Evolutionary conservation across 2,329 filamentous ascomycete species (phyloP).

Genomic region (Bisporella sp.): DNA sequence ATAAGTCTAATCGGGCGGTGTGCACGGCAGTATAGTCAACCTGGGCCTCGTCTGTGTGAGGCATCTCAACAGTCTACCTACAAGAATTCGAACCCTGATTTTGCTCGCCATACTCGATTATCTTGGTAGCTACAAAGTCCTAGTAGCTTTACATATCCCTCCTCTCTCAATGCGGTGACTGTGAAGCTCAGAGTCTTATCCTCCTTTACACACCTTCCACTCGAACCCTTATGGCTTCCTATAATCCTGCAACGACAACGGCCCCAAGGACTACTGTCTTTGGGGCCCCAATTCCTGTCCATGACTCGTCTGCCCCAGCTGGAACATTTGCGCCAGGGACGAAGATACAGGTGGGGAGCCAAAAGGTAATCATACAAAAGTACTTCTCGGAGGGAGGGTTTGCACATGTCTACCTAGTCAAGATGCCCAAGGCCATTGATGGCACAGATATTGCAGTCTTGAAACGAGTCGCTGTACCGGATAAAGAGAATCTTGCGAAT

Average conservation of each 20-base stretch:
- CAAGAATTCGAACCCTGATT: too few relatives aligned
- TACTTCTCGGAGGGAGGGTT: slow-evolving; percentile 98
- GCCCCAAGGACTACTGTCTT: slow-evolving; percentile 38
- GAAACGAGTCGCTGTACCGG: slow-evolving; percentile 87
- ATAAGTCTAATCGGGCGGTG: too few relatives aligned
- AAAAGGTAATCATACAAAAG: slow-evolving; percentile 90
- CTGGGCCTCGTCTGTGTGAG: too few relatives aligned
- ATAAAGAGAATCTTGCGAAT: slow-evolving; percentile 87
- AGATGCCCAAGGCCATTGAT: slow-evolving; percentile 54
- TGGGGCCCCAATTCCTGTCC: slow-evolving; percentile 34
- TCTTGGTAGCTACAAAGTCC: too few relatives aligned
- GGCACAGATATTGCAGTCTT: slow-evolving; percentile 30
- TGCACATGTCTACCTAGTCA: slow-evolving; percentile 95
- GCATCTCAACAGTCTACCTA: too few relatives aligned
- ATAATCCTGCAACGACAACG: slow-evolving; percentile 31
- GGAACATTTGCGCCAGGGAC: slow-evolving; percentile 91
- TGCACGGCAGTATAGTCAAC: too few relatives aligned
- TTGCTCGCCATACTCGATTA: too few relatives aligned
- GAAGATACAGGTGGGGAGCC: slow-evolving; percentile 91
- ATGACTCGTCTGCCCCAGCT: slow-evolving; percentile 46
- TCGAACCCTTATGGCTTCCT: slow-evolving; percentile 33
- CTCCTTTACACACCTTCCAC: slow-evolving; percentile 7
- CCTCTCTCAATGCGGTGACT: slow-evolving; percentile 25
- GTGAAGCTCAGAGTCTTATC: slow-evolving; percentile 1
- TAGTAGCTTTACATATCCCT: too few relatives aligned